phyloP scores from a whole-genome alignment of 805 yeast species.

The Yarrowia bubula region DNA sequence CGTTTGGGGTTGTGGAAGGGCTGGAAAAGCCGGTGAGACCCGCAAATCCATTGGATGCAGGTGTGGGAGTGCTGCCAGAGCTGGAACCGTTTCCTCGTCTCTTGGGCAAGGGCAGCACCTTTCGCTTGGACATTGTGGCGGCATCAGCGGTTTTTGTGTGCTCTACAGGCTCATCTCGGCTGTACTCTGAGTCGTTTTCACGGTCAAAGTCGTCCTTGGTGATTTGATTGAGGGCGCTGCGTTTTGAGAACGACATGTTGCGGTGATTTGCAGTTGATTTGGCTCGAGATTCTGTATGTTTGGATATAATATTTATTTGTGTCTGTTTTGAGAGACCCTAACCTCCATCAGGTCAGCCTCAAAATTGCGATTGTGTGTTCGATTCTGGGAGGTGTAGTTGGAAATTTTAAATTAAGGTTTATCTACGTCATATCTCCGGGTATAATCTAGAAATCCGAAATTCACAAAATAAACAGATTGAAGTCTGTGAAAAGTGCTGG shows the following conservation, averaged over 20 bases:
- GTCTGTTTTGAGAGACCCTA: not conserved
- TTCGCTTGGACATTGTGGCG: slow-evolving; percentile 63
- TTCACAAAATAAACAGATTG: no score
- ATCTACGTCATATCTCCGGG: not conserved
- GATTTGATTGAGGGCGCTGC: slow-evolving; percentile 66
- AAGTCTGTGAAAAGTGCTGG: no score
- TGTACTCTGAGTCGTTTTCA: slow-evolving; percentile 37
- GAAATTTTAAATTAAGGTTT: not conserved
- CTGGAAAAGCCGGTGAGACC: not conserved
- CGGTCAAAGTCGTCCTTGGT: slow-evolving; percentile 49
- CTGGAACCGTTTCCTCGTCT: slow-evolving; percentile 18
- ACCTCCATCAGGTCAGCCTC: not conserved
- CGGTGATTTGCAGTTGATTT: not conserved
- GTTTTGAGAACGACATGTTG: slow-evolving; percentile 38
- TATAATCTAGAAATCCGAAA: no score
- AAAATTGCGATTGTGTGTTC: not conserved
- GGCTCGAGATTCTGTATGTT: not conserved
- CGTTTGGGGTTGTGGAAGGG: not conserved
- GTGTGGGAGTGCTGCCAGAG: not conserved
- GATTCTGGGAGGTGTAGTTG: not conserved
- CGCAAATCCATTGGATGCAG: not conserved
- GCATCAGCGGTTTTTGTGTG: slow-evolving; percentile 52
- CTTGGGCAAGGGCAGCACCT: slow-evolving; percentile 51
- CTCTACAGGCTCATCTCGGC: slow-evolving; percentile 42
- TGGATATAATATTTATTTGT: slow-evolving; percentile 5